phyloP scores from a whole-genome alignment of 2,329 filamentous ascomycete genomes.

The Aureobasidium uvarum region DNA sequence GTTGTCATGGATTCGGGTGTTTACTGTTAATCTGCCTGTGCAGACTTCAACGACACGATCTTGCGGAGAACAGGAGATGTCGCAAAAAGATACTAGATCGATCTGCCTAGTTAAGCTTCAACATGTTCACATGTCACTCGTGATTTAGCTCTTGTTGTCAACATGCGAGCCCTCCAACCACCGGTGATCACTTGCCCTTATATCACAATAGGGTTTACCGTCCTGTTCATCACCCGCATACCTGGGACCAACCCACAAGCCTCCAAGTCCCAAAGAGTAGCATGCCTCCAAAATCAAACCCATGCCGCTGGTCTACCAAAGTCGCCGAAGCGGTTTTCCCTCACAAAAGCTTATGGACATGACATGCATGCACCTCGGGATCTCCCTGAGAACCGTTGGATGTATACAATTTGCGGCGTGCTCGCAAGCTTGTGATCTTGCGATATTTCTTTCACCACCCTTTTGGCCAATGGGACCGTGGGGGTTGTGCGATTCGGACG shows the following conservation, averaged over 20 bases:
- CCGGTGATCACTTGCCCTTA: not conserved
- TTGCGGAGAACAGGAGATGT: conserved; percentile 8
- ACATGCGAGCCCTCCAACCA: not conserved
- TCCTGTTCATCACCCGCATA: conserved; percentile 16
- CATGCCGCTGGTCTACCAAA: not conserved
- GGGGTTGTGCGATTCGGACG: not conserved
- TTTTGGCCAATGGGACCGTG: not conserved
- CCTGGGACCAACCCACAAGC: not conserved
- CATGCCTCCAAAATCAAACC: conserved; percentile 2
- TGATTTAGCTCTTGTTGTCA: not conserved
- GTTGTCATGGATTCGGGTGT: not conserved
- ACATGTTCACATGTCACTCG: not conserved
- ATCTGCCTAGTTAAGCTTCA: not conserved
- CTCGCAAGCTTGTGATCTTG: not conserved
- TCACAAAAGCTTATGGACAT: conserved; percentile 18
- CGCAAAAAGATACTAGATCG: not conserved
- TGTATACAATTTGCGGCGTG: not conserved
- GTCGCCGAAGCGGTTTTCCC: not conserved
- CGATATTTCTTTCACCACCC: not conserved
- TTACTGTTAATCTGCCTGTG: conserved; percentile 3
- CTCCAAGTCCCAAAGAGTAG: not conserved
- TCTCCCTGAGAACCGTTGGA: not conserved
- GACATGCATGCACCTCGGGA: not conserved
- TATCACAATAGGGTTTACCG: not conserved
- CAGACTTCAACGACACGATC: not conserved